Percentiles rank a stretch among this genome's conserved stretches.
These are phyloP conservation scores for Suillus tomentosus DNA, from an alignment of 768 basidiomycete species.

Conservation along the genomic window DNA sequence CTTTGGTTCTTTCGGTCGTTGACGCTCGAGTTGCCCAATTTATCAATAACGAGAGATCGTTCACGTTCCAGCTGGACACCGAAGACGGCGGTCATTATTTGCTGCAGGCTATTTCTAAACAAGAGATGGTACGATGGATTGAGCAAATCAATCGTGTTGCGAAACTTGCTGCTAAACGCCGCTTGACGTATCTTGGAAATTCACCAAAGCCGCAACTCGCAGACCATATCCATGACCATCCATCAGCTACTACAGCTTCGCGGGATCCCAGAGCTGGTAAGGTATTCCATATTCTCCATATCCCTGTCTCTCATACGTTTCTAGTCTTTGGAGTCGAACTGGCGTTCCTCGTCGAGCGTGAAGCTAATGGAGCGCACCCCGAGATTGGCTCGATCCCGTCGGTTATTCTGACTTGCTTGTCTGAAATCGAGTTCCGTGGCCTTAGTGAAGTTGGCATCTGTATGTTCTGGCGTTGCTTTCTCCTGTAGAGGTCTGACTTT, in stretches of 20 bases:
- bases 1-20: constrained; percentile 71
- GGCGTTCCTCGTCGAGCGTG: constrained; percentile 66
- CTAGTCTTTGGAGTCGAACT: constrained; percentile 79
- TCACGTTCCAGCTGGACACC: constrained; percentile 79
- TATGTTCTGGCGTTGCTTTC: constrained; percentile 38
- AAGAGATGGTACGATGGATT: constrained; percentile 79
- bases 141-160: constrained; percentile 72
- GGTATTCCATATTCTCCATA: constrained; percentile 25
- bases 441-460: constrained; percentile 84
- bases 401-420: constrained; percentile 64
- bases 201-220: constrained; percentile 72
- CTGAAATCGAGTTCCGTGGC: constrained; percentile 74
- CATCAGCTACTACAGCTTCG: constrained; percentile 48
- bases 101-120: constrained; percentile 68
- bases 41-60: constrained; percentile 81
- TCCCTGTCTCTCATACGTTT: constrained; percentile 15
- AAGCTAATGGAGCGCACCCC: constrained; percentile 51
- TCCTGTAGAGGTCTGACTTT: constrained; percentile 4
- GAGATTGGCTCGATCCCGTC: constrained; percentile 62
- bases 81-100: constrained; percentile 87
- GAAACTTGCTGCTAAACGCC: constrained; percentile 72
- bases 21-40: constrained; percentile 71
- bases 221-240: constrained; percentile 70
- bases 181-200: constrained; percentile 78
- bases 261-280: constrained; percentile 77